A percentile compares a stretch with the other conserved stretches of the same genome.
These are phyloP conservation scores for Ascoidea rubescens DNA, from an alignment of 805 yeast species.

Conservation along the genomic window DNA sequence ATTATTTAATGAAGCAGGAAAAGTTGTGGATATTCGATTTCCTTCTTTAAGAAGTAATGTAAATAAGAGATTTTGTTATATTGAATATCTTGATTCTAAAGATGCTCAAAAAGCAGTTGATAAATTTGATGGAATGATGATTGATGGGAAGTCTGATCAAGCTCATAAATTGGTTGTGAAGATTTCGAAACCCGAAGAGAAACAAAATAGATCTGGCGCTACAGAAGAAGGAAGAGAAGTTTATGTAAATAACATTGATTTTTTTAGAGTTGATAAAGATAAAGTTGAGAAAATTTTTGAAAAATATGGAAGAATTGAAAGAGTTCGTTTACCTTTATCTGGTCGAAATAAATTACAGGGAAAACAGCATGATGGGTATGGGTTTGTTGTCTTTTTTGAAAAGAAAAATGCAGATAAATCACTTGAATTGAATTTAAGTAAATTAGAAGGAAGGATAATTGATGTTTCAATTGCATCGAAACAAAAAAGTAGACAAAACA, in stretches of 20 bases:
- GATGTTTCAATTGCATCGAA: slow-evolving; percentile 33
- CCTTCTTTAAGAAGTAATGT: slow-evolving; percentile 47
- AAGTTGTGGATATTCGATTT: slow-evolving; percentile 37
- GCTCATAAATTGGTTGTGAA: slow-evolving; percentile 36
- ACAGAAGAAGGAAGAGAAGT: slow-evolving; percentile 43
- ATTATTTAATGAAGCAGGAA: slow-evolving; percentile 27
- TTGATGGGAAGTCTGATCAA: slow-evolving; percentile 18
- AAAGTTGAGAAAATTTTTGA: slow-evolving; percentile 27
- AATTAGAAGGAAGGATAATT: slow-evolving; percentile 32
- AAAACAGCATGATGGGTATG: slow-evolving; percentile 45
- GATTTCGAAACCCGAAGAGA: slow-evolving; percentile 43
- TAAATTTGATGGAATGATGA: slow-evolving; percentile 23
- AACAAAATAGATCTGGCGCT: slow-evolving; percentile 27
- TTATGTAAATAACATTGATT: slow-evolving; percentile 38
- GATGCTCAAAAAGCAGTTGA: slow-evolving; percentile 30
- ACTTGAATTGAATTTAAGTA: slow-evolving; percentile 24
- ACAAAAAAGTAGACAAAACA: slow-evolving; percentile 19
- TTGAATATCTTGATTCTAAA: slow-evolving; percentile 35
- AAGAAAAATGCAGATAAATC: slow-evolving; percentile 37
- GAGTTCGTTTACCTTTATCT: slow-evolving; percentile 32
- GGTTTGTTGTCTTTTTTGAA: slow-evolving; percentile 38
- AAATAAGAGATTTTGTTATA: slow-evolving; percentile 59
- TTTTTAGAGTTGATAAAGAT: slow-evolving; percentile 24
- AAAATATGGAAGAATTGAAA: slow-evolving; percentile 39
- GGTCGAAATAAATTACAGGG: slow-evolving; percentile 19